These are phyloP conservation scores for Penicillium sp. DNA, from an alignment of 2,329 filamentous ascomycete species.

Conservation along the genomic window DNA sequence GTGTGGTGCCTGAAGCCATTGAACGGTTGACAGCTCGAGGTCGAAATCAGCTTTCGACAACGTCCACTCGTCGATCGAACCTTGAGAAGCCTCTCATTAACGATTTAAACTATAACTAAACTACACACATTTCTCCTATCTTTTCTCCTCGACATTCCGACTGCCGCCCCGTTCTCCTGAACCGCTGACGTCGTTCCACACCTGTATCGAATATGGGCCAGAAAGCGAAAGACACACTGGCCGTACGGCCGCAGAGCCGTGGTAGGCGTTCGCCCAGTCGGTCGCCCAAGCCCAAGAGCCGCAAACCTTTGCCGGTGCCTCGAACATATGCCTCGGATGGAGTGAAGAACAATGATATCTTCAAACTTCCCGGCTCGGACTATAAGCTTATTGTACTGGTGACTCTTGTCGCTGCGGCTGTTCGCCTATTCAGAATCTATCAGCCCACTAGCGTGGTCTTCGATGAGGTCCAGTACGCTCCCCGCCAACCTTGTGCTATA, in stretches of 20 bases:
- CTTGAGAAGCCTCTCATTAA: neutral
- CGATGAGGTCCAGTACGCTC: conserved; percentile 93
- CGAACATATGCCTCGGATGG: conserved; percentile 49
- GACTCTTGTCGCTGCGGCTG: conserved; percentile 70
- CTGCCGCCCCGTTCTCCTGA: conserved; percentile 6
- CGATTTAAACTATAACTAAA: neutral
- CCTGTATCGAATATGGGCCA: conserved; percentile 26
- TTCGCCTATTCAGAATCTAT: conserved; percentile 93
- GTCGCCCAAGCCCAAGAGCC: conserved; percentile 39
- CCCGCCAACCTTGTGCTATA: neutral
- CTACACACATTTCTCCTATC: neutral
- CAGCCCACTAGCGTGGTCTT: conserved; percentile 96
- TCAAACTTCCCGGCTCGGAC: conserved; percentile 78
- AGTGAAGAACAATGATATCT: conserved; percentile 84
- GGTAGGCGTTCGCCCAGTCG: conserved; percentile 38
- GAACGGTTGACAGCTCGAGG: conserved; percentile 17
- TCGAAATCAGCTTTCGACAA: conserved; percentile 12
- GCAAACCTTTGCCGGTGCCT: conserved; percentile 31
- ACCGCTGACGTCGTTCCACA: conserved; percentile 9
- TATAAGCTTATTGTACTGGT: conserved; percentile 72
- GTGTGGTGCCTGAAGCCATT: conserved; percentile 15
- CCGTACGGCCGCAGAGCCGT: conserved; percentile 35
- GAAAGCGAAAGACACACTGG: conserved; percentile 35
- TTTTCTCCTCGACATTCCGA: conserved; percentile 6
- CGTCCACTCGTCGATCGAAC: conserved; percentile 5